Conservation (phyloP, 495 filamentous ascomycete genomes). For the Hypoxylon crocopeplum region DNA sequence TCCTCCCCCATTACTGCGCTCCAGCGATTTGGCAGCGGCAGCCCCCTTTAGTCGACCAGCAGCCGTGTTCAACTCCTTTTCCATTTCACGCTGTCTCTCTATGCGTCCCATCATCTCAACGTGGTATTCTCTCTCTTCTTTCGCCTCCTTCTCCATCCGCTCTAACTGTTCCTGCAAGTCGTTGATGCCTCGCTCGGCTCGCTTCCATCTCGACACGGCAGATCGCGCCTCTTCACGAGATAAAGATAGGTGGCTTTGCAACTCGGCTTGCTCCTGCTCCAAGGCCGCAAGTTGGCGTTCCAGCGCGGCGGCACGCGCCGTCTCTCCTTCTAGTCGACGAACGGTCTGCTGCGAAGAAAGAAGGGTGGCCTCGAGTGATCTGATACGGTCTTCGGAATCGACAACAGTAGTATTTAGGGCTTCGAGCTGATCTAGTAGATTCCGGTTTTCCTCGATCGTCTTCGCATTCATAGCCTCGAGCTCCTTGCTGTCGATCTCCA, state of each 20-base stretch:
- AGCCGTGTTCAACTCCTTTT: constrained; percentile 76
- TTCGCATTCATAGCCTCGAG: constrained; percentile 76
- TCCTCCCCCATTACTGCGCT: constrained; percentile 55
- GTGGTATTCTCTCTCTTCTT: constrained; percentile 82
- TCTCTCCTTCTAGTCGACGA: constrained; percentile 72
- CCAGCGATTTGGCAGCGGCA: constrained; percentile 68
- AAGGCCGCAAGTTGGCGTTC: constrained; percentile 78
- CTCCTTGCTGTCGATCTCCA: constrained; percentile 78
- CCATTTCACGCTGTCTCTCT: constrained; percentile 75
- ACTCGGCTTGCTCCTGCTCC: constrained; percentile 77
- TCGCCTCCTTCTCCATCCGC: constrained; percentile 83
- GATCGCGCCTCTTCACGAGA: constrained; percentile 75
- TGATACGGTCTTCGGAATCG: constrained; percentile 77
- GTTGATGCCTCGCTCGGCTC: constrained; percentile 75
- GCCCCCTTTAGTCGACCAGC: constrained; percentile 80
- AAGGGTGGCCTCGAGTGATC: constrained; percentile 72
- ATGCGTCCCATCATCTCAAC: constrained; percentile 80
- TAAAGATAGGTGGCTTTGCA: constrained; percentile 69
- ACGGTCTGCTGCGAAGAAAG: constrained; percentile 78
- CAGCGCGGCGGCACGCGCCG: constrained; percentile 73
- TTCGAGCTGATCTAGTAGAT: constrained; percentile 81
- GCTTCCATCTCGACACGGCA: constrained; percentile 80
- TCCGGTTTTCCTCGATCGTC: constrained; percentile 79
- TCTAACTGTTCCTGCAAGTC: constrained; percentile 87
- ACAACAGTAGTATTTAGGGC: constrained; percentile 74